Conservation (phyloP, 805 yeast genomes). For the Candida orba region DNA sequence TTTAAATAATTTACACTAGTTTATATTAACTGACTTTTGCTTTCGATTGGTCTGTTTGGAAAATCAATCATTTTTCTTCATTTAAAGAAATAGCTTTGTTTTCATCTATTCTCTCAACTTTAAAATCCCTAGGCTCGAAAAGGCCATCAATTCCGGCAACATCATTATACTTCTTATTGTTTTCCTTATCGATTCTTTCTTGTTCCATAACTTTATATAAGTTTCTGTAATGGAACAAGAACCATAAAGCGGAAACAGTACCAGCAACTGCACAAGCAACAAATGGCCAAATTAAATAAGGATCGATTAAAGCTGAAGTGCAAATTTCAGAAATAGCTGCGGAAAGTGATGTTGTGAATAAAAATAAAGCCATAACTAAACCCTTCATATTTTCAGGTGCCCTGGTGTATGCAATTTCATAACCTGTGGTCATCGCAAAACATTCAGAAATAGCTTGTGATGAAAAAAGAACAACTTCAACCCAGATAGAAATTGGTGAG, state of each 20-base stretch:
- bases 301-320: slow-evolving; percentile 58
- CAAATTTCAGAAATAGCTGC: slow-evolving; percentile 68
- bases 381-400: slow-evolving; percentile 54
- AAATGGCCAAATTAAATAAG: slow-evolving; percentile 62
- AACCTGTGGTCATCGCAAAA: slow-evolving; percentile 70
- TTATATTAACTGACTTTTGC: no score
- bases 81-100: no score
- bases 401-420: slow-evolving; percentile 76
- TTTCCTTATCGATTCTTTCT: slow-evolving; percentile 6
- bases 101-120: no score
- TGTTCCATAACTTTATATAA: slow-evolving; percentile 12
- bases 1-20: no score
- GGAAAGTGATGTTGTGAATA: slow-evolving; percentile 65
- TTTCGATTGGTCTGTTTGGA: no score
- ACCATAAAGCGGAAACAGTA: slow-evolving; percentile 47
- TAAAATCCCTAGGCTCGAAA: no score
- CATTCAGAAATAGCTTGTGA: slow-evolving; percentile 69
- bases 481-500: slow-evolving; percentile 50
- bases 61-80: no score
- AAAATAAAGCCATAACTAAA: slow-evolving; percentile 43
- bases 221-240: slow-evolving; percentile 29
- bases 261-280: slow-evolving; percentile 54
- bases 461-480: slow-evolving; percentile 58
- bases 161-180: not conserved
- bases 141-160: no score